Evolutionary conservation across 768 basidiomycete species (phyloP).

Genomic region (Russula vinacea): DNA sequence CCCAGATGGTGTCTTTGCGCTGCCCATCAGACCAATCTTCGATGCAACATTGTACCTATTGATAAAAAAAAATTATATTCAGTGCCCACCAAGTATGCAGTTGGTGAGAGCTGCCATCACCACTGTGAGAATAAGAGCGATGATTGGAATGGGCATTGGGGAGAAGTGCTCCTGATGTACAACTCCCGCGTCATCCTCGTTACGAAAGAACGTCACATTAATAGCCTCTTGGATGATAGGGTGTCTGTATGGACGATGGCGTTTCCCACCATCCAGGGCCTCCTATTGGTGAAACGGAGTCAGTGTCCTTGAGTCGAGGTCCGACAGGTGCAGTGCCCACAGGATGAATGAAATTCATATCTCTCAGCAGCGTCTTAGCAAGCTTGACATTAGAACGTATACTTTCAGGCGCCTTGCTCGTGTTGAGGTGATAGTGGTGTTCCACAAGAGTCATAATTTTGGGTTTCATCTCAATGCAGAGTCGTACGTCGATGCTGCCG

Average conservation of each 20-base stretch:
- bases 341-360: conserved; percentile 18
- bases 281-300: not conserved
- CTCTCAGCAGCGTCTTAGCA: conserved; percentile 12
- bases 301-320: not conserved
- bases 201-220: conserved; percentile 4
- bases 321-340: not conserved
- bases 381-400: not conserved
- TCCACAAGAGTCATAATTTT: conserved; percentile 8
- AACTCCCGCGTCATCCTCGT: not conserved
- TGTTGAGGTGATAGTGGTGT: conserved; percentile 3
- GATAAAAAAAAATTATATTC: not conserved
- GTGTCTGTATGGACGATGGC: conserved; percentile 5
- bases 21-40: conserved; percentile 14
- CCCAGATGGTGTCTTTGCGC: conserved; percentile 1
- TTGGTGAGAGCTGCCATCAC: not conserved
- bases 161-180: conserved; percentile 1
- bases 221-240: conserved; percentile 2
- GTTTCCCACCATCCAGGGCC: not conserved
- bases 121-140: conserved; percentile 16
- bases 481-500: not conserved
- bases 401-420: conserved; percentile 3
- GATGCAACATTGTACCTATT: conserved; percentile 17
- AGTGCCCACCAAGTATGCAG: not conserved
- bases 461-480: conserved; percentile 3
- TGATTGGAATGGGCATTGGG: conserved; percentile 13